Percentiles rank a stretch among this genome's conserved stretches.
Evolutionary conservation across 2,329 filamentous ascomycete species (phyloP).

Genomic region (Celoporthe dispersa): DNA sequence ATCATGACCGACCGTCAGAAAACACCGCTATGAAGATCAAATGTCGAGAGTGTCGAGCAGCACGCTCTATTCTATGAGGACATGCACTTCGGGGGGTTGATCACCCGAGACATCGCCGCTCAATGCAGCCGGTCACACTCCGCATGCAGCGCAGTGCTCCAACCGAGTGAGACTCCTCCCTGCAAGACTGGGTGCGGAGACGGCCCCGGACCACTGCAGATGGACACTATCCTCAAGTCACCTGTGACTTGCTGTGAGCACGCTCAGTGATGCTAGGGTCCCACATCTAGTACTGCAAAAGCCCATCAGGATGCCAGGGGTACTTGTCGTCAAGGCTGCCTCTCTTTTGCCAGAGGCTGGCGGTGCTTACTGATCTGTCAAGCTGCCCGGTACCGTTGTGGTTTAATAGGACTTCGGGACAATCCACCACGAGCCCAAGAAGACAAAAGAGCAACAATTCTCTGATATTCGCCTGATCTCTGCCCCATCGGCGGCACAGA

Average conservation of each 20-base stretch:
- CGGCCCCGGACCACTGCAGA: not conserved
- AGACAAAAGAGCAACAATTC: not conserved
- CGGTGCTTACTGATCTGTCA: not conserved
- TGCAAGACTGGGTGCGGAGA: not conserved
- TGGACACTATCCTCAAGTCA: not conserved
- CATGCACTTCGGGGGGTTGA: constrained; percentile 1
- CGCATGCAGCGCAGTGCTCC: not conserved
- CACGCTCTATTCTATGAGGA: not conserved
- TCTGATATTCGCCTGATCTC: not conserved
- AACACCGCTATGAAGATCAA: not conserved
- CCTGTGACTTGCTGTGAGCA: not conserved
- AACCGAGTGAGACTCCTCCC: not conserved
- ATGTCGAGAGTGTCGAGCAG: not conserved
- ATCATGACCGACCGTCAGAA: not conserved
- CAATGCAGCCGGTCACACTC: not conserved
- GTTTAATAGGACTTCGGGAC: not conserved
- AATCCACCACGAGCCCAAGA: not conserved
- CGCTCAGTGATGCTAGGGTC: not conserved
- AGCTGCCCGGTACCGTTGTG: not conserved
- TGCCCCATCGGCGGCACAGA: not conserved
- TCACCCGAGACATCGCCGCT: constrained; percentile 8
- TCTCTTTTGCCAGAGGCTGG: not conserved
- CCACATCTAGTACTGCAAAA: not conserved
- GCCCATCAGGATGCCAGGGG: not conserved
- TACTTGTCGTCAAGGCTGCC: not conserved